Conservation (phyloP, 257 asterid species). For the Nyctanthes arbortristis region DNA sequence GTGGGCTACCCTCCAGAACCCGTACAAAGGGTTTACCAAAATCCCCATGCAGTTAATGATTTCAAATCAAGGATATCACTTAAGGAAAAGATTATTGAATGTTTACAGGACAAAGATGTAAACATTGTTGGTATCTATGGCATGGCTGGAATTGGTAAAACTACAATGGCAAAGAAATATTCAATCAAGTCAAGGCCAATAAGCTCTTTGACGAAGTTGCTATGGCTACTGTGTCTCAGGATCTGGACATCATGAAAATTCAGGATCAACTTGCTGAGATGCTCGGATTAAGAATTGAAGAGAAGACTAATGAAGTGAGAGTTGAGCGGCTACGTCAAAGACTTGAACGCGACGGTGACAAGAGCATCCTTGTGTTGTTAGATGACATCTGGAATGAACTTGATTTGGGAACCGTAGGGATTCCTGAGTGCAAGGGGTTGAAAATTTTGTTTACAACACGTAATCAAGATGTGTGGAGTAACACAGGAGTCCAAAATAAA, state of each 20-base stretch:
- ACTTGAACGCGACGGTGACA: constrained; percentile 12
- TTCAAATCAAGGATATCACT: neutral
- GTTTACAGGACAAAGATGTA: neutral
- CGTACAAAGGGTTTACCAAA: no score
- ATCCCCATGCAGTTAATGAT: neutral
- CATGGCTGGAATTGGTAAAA: neutral
- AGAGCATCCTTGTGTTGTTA: neutral
- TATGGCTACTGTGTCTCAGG: neutral
- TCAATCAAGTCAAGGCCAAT: neutral
- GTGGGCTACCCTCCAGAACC: neutral
- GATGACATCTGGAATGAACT: neutral
- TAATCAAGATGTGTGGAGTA: neutral
- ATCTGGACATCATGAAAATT: neutral
- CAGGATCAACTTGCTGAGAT: constrained; percentile 10
- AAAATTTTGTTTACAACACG: neutral
- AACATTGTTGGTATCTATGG: neutral
- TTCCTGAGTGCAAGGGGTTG: neutral
- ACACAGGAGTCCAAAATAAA: neutral
- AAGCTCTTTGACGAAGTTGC: constrained; percentile 19
- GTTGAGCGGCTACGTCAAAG: constrained; percentile 24
- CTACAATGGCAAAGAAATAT: neutral
- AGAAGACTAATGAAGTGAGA: neutral
- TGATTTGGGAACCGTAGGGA: neutral
- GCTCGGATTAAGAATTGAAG: neutral
- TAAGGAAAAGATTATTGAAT: neutral